Evolutionary conservation across 306 rosid genomes (phyloP), one percentile per base, ranked within the genome.

Genomic region (Lathyrus aphaca): DNA sequence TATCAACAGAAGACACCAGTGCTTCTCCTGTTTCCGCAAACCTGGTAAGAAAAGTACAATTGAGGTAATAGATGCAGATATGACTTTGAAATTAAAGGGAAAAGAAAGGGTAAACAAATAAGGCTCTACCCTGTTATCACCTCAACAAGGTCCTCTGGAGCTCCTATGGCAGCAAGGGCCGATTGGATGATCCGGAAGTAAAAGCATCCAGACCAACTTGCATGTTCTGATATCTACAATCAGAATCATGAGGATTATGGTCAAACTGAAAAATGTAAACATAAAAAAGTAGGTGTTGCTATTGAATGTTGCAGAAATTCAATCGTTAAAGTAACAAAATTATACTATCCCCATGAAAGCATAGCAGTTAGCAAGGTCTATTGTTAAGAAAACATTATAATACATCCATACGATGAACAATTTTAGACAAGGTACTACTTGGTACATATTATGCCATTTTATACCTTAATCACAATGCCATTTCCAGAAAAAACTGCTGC

Each of bases 181-280:
- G 99, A 92, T 71, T 94, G 99, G 66, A 94, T 94, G 80, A 94
- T 94, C 78, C 87, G 88, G 66, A 86, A 78, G 81, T 87, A 94
- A 82, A 91, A 94, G 82, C 99, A 91, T 68, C 99, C 99, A 68
- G 99, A 94, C 99, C 99, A 94, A 83, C 95, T 89, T 78, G 99
- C 96, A 81, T 89, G 87, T 79, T 94, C 99, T 10, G 99, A 94
- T 61, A 91, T 88, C 99, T 94, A 79, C 71, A 78, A 54, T 64
- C 76, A 80, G 56, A 75, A 74, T 56, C 68, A 72, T 37, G 74
- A 57, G 59, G 29, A 19, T 69, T 60, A 70, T 55, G 8, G 71
- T 79, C 66, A 83, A 75, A 74, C 25, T 43, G 74, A 69, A 61
- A 71, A 71, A 27, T 56, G 62, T 79, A 42, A 59, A 48, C 51